Percentiles rank a stretch among this genome's conserved stretches.
phyloP scores from a whole-genome alignment of 1,284 basidiomycete genomes.

The Waitea zeae region DNA sequence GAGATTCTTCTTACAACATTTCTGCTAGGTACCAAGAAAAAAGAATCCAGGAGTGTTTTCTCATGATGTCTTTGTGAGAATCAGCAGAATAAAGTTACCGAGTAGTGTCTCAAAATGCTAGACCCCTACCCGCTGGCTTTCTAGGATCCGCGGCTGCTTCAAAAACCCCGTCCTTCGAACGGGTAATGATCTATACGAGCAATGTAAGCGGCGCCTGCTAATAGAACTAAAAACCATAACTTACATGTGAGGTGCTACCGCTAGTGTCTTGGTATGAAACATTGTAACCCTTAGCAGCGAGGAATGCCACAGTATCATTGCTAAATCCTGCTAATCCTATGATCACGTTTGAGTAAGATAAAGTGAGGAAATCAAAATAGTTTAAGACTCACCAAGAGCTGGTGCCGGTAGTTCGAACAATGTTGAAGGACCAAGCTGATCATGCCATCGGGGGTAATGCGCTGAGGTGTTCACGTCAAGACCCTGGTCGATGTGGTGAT shows the following conservation, averaged over 20 bases:
- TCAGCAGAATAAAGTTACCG: no score
- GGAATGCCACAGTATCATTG: conserved; percentile 10
- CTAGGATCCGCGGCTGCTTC: conserved; percentile 11
- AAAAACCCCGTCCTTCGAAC: conserved; percentile 8
- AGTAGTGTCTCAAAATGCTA: no score
- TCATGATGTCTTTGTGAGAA: no score
- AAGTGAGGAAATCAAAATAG: not conserved
- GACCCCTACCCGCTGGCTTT: conserved; percentile 9
- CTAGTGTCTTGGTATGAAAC: conserved; percentile 8
- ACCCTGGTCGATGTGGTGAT: conserved; percentile 12
- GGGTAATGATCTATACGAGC: conserved; percentile 6
- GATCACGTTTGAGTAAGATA: not conserved
- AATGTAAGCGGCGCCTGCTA: no score
- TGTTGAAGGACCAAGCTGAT: conserved; percentile 11
- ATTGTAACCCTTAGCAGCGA: conserved; percentile 11
- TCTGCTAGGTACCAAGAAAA: no score
- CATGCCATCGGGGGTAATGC: conserved; percentile 10
- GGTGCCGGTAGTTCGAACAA: conserved; percentile 8
- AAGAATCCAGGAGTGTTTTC: no score
- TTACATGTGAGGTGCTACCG: conserved; percentile 6
- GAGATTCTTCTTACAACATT: no score
- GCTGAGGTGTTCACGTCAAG: conserved; percentile 8
- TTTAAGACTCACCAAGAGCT: conserved; percentile 2
- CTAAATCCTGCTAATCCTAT: conserved; percentile 7
- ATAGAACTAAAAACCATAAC: no score